Evolutionary conservation across 768 basidiomycete genomes (phyloP), one percentile per base, ranked within the genome.

Genomic region (Asterophora parasitica): DNA sequence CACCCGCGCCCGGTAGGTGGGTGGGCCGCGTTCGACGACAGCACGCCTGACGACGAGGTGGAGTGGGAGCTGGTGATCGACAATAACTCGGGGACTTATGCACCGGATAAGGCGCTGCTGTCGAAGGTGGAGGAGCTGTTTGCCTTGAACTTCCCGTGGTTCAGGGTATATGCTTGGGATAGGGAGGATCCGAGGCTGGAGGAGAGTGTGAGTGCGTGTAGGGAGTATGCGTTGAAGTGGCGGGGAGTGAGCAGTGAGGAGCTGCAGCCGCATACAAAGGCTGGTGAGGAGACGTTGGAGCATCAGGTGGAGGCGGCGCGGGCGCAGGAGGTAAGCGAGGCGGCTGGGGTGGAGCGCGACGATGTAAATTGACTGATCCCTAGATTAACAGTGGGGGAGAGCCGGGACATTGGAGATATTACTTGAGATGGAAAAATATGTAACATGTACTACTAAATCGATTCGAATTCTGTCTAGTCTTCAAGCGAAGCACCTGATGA

Each of bases 61-160:
- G 62, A 68, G 27, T 93, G 90, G 86, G 88, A 92, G 63, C 63
- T 92, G 27, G 82, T 91, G 52, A 79, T 92, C 58, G 90, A 92
- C 62, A 92, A 93, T 58, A 86, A 87, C 59, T 83, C 81, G 55
- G 90, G 90, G 41, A 93, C 89, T 43, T 92, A 92, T 61, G 76
- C 87, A 27, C 90, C 91, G 1, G 79, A 88, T 58, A 71, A 74
- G 44, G 63, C 56, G 44, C 58, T 91, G 53, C 65, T 92, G 2
- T 82, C 84, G 0, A 61, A 71, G 35, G 62, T 91, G 48, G 77
- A 79, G 59, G 71, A 69, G 53, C 68, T 88, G 20, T 60, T 92
- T 42, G 81, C 88, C 65, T 74, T 75, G 57, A 92, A 92, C 59
- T 89, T 93, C 59, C 71, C 78, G 15, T 83, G 82, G 2, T 71